Base-by-base conservation (phyloP, 305 asterid species). In the Fraxinus floribunda region DNA sequence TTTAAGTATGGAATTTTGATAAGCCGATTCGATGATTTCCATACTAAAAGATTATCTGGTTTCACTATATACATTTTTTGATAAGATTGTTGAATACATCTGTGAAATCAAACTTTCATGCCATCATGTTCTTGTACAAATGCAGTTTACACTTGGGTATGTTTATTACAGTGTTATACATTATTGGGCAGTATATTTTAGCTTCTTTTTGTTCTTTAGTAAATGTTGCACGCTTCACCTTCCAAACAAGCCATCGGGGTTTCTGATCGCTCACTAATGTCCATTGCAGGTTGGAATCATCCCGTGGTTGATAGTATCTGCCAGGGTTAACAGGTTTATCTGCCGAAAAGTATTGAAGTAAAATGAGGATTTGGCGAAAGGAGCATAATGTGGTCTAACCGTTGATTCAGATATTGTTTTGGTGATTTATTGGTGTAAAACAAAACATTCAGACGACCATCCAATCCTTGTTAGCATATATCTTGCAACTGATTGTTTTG, bases 271-370 rank as follows among this genome's bases (percentile, higher is more conserved):
- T 80, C 57, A 38, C 57, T 24, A 76, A 49, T 20, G 78, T 78
- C 20, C 30, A 75, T 68, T 90, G 90, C 94, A 94, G 97, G 95
- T 94, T 80, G 98, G 97, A 76, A 87, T 94, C 79, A 92, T 94
- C 75, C 97, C 97, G 13, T 94, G 98, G 98, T 80, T 94, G 86
- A 80, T 93, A 81, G 87, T 91, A 38, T 92, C 97, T 18, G 88
- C 92, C 77, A 89, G 95, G 86, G 97, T 90, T 34, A 85, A 97
- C 92, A 93, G 88, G 86, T 89, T 87, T 79, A 78, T 93, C 57
- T 87, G 97, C 88, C 84, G 91, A 86, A 92, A 91, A 80, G 82
- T 89, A 13, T 78, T 91, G 77, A 78, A 82, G 66, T 87, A 86
- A 84, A 79, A 22, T 16, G 44, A 79, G 81, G 78, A 79, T 79